Evolutionary conservation across 2,329 filamentous ascomycete genomes (phyloP).

Genomic region (Stachybotrys echinatus): DNA sequence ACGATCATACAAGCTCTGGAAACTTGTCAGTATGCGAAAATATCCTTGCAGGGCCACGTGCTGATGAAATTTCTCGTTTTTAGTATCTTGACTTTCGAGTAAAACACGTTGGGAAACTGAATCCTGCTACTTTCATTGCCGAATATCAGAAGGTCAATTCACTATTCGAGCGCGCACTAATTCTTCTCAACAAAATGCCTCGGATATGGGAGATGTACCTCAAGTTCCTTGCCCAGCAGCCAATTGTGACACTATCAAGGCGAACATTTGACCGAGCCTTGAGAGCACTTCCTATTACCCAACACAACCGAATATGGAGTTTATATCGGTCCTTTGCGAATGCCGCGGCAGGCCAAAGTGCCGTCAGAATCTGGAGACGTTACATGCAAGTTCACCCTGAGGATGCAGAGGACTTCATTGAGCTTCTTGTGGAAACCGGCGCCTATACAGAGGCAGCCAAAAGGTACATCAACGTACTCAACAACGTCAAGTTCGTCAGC

Average conservation of each 20-base stretch:
- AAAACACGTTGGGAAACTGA: conserved; percentile 76
- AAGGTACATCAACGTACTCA: conserved; percentile 86
- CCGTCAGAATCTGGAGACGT: conserved; percentile 86
- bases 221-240: conserved; percentile 82
- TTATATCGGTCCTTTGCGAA: conserved; percentile 88
- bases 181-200: conserved; percentile 98
- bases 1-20: conserved; percentile 97
- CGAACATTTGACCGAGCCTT: conserved; percentile 89
- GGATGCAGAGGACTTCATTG: conserved; percentile 91
- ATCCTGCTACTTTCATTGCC: conserved; percentile 69
- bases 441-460: conserved; percentile 88
- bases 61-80: background rate
- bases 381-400: conserved; percentile 98
- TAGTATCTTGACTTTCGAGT: conserved; percentile 82
- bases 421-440: conserved; percentile 73
- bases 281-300: conserved; percentile 84
- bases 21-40: conserved; percentile 57
- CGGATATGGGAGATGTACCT: conserved; percentile 98
- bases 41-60: background rate
- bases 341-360: conserved; percentile 83
- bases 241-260: conserved; percentile 81
- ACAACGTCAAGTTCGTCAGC: conserved; percentile 85
- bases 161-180: conserved; percentile 86
- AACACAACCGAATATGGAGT: conserved; percentile 93
- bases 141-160: conserved; percentile 94